These are phyloP conservation scores for Gossypium lobatum DNA, from an alignment of 441 rosid species.

Conservation along the genomic window DNA sequence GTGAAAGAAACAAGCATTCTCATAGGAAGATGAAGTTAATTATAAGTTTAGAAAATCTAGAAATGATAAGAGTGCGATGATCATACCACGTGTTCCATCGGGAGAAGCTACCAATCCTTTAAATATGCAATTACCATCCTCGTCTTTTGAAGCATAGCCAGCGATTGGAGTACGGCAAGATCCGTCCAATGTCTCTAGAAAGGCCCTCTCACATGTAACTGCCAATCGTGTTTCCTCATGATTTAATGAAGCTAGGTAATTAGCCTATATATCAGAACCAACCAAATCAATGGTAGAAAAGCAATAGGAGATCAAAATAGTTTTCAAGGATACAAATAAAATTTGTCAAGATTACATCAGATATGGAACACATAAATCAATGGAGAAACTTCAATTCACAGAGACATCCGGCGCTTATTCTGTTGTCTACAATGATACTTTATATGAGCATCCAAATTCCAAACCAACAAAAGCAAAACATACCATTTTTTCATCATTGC, in stretches of 20 bases:
- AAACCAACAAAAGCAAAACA: constrained; percentile 13
- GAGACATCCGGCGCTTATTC: not conserved
- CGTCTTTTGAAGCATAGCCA: constrained; percentile 74
- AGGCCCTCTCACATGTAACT: constrained; percentile 82
- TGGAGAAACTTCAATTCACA: not conserved
- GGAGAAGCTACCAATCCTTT: constrained; percentile 93
- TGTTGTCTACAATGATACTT: not conserved
- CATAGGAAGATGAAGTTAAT: not conserved
- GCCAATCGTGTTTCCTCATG: constrained; percentile 90
- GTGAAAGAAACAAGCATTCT: not conserved
- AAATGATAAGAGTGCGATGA: not conserved
- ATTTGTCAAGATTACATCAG: not conserved
- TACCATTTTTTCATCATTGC: constrained; percentile 76
- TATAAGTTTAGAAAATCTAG: not conserved
- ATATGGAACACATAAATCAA: not conserved
- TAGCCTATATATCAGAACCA: constrained; percentile 41
- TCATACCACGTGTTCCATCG: constrained; percentile 75
- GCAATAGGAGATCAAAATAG: not conserved
- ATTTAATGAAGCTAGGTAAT: constrained; percentile 73
- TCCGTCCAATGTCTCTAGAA: constrained; percentile 71
- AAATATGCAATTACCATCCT: constrained; percentile 77
- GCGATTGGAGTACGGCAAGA: constrained; percentile 98
- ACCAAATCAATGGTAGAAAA: not conserved
- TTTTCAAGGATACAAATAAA: not conserved
- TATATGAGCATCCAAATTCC: not conserved